phyloP scores from a whole-genome alignment of 2,329 filamentous ascomycete species.

The Xylaria sp. region DNA sequence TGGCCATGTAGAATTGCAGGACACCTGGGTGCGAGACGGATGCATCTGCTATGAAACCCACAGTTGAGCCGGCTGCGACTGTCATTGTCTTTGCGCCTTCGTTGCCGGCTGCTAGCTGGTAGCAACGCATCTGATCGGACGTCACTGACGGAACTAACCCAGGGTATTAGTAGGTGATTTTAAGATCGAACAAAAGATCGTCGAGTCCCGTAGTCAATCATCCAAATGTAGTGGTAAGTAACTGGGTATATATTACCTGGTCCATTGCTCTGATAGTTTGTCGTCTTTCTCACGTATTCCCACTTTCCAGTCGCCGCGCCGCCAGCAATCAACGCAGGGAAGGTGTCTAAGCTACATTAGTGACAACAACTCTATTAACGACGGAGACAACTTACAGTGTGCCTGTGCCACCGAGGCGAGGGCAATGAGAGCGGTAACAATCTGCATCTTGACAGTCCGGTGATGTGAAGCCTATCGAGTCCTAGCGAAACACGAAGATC shows the following conservation, averaged over 20 bases:
- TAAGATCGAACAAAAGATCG: not conserved
- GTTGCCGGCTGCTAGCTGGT: slow-evolving; percentile 50
- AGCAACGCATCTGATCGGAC: slow-evolving; percentile 57
- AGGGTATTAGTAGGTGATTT: slow-evolving; percentile 3
- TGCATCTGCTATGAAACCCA: slow-evolving; percentile 52
- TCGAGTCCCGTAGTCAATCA: not conserved
- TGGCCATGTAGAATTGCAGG: slow-evolving; percentile 49
- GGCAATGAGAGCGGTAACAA: slow-evolving; percentile 33
- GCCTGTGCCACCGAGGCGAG: slow-evolving; percentile 42
- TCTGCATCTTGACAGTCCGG: slow-evolving; percentile 33
- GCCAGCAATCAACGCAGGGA: slow-evolving; percentile 47
- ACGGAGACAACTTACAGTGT: slow-evolving; percentile 43
- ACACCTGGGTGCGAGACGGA: slow-evolving; percentile 51
- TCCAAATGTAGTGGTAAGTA: not conserved
- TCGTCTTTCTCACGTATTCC: slow-evolving; percentile 54
- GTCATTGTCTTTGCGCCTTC: slow-evolving; percentile 49
- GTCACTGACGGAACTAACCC: slow-evolving; percentile 51
- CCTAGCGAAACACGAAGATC: not conserved
- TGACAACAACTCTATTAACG: not conserved
- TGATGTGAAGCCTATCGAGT: not conserved
- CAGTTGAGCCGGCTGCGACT: slow-evolving; percentile 50
- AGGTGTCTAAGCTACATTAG: slow-evolving; percentile 44
- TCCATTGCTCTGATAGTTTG: slow-evolving; percentile 56
- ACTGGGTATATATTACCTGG: slow-evolving; percentile 40
- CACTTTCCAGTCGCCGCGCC: slow-evolving; percentile 47